Evolutionary conservation across 768 basidiomycete species (phyloP), one percentile per base, ranked within the genome.

Genomic region (Infundibulicybe gibba): DNA sequence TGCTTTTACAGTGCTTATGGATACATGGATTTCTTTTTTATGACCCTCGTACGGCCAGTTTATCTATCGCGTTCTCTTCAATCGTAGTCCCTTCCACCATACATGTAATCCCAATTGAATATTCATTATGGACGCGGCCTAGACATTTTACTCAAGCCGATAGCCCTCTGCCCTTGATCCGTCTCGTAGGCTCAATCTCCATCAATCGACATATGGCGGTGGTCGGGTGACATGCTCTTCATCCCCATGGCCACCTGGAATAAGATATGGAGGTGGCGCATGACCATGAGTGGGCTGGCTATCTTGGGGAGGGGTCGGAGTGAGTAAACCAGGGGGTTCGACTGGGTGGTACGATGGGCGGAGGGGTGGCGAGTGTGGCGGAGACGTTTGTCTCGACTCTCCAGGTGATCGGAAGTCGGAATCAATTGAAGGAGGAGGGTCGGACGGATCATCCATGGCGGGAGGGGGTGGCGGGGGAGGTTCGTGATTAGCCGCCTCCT

Each of bases 351-450:
- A 66, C 34, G 58, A 53, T 15, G 61, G 58, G 49, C 58, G 63
- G 13, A 59, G 51, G 8, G 62, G 64, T 13, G 74, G 60, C 5
- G 69, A 64, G 37, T 57, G 64, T 40, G 65, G 53, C 15, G 67
- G 64, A n/a, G 71, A 62, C 31, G 60, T 53, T 35, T 60, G 67
- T 45, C 61, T 58, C 35, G 66, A 51, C n/a, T 57, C 54, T 32
- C 65, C 67, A n/a, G 76, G 78, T 13, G 72, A 72, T 45, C 77
- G 74, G 57, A 85, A 90, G 41, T 82, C 85, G 8, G 87, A 90
- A 63, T 93, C 87, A 55, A 93, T 93, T 5, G 87, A 88, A 11
- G 90, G 90, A 4, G 90, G 90, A 16, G 90, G 90, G 61, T 93
- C 90, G 2, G 83, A 84, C 16, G 90, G 90, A 62, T 93, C 90